Base-by-base conservation (phyloP, 345 rosid genomes). In the Melaleuca quinquenervia region DNA sequence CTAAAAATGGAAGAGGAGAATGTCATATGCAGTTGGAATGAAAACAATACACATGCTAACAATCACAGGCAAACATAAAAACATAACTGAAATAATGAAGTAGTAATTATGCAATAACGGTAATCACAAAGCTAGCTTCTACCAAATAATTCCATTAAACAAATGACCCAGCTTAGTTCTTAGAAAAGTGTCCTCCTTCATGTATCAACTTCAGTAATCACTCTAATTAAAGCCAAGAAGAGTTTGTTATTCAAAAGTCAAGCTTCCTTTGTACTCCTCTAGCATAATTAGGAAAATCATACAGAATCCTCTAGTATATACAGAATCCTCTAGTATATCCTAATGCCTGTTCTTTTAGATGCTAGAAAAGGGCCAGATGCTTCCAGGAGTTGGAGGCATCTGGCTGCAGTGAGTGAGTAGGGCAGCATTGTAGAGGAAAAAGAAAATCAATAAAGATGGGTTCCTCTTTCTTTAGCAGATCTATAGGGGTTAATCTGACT, bases 1-100 rank as follows among this genome's bases (percentile, higher is more conserved):
- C 99, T 96, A 87, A 52, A 89, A 84, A 55, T 87, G 83, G 21
- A 49, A 85, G 85, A 86, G 32, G 29, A 51, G 41, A 50, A 82
- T 29, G 9, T 50, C 11, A 22, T n/a, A 82, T n/a, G 44, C 27
- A 6, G 44, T 36, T 26, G 11, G 55, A 82, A 51, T 48, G 18
- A 15, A 82, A 50, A 51, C 36, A 45, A n/a, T n/a, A 6, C 27
- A 15, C 44, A 50, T 29, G 55, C 51, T 29, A 22, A 56, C 44
- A 27, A 50, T 14, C n/a, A 51, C 27, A 14, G 45, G 55, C 58
- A 50, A 53, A 51, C 50, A 83, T 52, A 44, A 48, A 41, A 27
- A 52, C 51, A 44, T 21, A 51, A 55, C n/a, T 52, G 50, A 54
- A 64, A 70, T 18, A 70, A 70, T 70, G 45, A 70, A 70, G 11